phyloP scores from a whole-genome alignment of 345 rosid species.

The Carallia pectinifolia region DNA sequence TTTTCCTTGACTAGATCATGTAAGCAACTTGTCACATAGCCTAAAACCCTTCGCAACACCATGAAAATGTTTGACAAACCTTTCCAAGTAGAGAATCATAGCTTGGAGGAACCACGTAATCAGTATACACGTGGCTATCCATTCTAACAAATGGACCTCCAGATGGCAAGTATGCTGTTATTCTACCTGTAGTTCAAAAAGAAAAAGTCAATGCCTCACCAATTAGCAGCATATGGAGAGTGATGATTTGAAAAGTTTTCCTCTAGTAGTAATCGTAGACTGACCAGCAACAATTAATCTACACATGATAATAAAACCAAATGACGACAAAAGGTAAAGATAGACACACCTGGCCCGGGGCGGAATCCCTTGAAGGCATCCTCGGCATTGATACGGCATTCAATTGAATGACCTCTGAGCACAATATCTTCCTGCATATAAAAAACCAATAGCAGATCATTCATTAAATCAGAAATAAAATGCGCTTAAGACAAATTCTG shows the following conservation, averaged over 20 bases:
- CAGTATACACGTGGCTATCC: conserved; percentile 98
- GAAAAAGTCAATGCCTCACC: background rate
- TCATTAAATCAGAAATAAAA: background rate
- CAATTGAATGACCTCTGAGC: conserved; percentile 96
- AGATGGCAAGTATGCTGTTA: conserved; percentile 92
- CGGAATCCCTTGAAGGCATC: conserved; percentile 96
- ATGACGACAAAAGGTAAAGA: background rate
- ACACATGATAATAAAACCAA: no score
- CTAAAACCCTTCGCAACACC: background rate
- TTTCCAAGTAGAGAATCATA: conserved; percentile 97
- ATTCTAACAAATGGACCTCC: conserved; percentile 99
- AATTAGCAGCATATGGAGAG: background rate
- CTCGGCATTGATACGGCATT: conserved; percentile 97
- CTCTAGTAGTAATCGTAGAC: background rate
- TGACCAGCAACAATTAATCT: no score
- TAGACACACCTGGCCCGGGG: conserved; percentile 84
- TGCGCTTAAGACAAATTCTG: background rate
- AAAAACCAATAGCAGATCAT: conserved; percentile 4
- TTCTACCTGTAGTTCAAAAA: conserved; percentile 61
- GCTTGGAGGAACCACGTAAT: conserved; percentile 97
- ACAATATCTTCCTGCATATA: conserved; percentile 78
- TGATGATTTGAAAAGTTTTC: background rate
- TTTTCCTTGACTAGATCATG: background rate
- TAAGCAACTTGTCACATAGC: background rate
- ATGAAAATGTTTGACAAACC: conserved; percentile 44